phyloP scores from a whole-genome alignment of 352 stramenopile genomes.

The Pythium folliculosum region DNA sequence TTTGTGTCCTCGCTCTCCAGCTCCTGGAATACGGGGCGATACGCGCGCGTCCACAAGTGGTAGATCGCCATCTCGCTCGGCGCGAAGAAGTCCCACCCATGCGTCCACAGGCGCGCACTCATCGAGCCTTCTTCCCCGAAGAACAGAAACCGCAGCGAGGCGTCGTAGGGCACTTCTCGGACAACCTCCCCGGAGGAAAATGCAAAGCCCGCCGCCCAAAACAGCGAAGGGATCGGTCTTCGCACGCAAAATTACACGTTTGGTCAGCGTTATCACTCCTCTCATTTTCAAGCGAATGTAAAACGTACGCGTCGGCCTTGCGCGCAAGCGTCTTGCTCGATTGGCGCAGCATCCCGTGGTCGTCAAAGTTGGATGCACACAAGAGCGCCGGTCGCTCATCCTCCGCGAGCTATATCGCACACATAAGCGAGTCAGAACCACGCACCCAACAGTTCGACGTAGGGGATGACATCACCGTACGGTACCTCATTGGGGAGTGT shows the following conservation, averaged over 20 bases:
- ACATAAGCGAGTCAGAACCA: neutral
- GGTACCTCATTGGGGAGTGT: conserved; percentile 67
- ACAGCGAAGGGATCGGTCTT: conserved; percentile 58
- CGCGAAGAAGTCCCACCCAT: conserved; percentile 91
- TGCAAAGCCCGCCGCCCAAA: conserved; percentile 78
- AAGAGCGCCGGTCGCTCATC: conserved; percentile 61
- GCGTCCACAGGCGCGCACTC: conserved; percentile 89
- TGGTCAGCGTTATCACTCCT: neutral
- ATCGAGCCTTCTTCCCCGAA: conserved; percentile 94
- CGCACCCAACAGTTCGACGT: neutral
- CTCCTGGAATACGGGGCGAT: conserved; percentile 80
- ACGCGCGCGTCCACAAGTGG: conserved; percentile 88
- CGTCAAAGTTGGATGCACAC: conserved; percentile 63
- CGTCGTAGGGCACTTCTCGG: conserved; percentile 85
- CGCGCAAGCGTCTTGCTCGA: conserved; percentile 52
- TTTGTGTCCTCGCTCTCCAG: conserved; percentile 44
- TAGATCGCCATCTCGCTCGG: conserved; percentile 77
- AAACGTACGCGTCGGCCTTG: conserved; percentile 34
- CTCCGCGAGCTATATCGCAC: conserved; percentile 35
- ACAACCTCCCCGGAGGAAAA: conserved; percentile 60
- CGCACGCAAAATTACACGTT: neutral
- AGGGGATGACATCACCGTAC: neutral
- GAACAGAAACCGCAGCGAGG: conserved; percentile 86
- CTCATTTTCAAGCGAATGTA: neutral
- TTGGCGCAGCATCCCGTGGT: conserved; percentile 55